Conservation (phyloP, 1,284 basidiomycete species). For the Mycosarcoma mackinlayi region DNA sequence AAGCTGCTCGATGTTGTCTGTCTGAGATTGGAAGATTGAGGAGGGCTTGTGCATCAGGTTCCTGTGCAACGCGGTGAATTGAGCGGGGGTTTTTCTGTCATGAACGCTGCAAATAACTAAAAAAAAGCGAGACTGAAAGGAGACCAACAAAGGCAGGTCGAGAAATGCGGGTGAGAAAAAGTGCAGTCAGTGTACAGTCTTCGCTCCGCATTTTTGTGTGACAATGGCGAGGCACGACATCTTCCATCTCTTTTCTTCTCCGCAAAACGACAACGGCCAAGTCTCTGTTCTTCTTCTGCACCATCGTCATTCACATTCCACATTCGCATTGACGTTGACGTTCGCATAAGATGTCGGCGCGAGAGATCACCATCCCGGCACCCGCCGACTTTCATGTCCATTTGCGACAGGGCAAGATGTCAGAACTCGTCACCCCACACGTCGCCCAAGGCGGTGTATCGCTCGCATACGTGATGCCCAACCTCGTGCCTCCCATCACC, state of each 20-base stretch:
- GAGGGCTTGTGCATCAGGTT: too few species aligned
- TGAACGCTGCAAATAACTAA: background rate
- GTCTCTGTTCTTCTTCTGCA: too few species aligned
- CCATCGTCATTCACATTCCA: background rate
- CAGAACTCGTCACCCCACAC: slow-evolving; percentile 86
- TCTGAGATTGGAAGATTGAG: too few species aligned
- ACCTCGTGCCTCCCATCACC: slow-evolving; percentile 90
- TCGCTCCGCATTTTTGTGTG: slow-evolving; percentile 18
- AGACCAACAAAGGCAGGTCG: too few species aligned
- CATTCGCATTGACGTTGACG: background rate
- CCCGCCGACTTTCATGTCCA: slow-evolving; percentile 86
- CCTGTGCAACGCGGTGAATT: slow-evolving; percentile 10
- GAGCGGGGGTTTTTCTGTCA: slow-evolving; percentile 14
- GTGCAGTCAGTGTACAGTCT: slow-evolving; percentile 3
- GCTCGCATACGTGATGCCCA: slow-evolving; percentile 98
- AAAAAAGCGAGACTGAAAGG: background rate
- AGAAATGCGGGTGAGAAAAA: slow-evolving; percentile 6
- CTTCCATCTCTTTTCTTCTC: background rate
- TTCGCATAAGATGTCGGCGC: slow-evolving; percentile 14
- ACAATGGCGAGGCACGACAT: slow-evolving; percentile 17
- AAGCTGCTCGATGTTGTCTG: too few species aligned
- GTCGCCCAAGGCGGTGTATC: slow-evolving; percentile 87
- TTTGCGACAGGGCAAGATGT: slow-evolving; percentile 84
- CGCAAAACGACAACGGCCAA: background rate
- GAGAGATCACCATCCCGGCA: slow-evolving; percentile 50